Evolutionary conservation across 1,284 basidiomycete genomes (phyloP).

Genomic region (Puccinia horiana): DNA sequence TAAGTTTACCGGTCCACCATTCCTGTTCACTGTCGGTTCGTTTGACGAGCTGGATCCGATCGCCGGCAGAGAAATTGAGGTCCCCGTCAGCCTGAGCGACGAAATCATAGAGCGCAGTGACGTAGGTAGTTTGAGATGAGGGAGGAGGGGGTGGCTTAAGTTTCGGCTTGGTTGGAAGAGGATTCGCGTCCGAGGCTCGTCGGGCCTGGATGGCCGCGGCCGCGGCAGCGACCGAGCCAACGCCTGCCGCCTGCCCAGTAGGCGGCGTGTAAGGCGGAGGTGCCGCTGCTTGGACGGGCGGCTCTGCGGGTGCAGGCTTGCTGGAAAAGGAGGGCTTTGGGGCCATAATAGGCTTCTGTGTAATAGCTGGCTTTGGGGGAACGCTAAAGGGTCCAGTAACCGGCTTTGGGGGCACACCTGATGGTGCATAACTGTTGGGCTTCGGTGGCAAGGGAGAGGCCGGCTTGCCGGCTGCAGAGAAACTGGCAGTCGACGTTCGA

Average conservation of each 20-base stretch:
- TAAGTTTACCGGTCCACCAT: conserved; percentile 94
- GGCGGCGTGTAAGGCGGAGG: conserved; percentile 57
- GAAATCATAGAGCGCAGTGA: conserved; percentile 94
- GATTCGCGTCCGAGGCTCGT: conserved; percentile 56
- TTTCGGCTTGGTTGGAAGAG: conserved; percentile 69
- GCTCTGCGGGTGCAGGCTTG: conserved; percentile 3
- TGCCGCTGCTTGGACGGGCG: conserved; percentile 26
- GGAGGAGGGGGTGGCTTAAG: conserved; percentile 78
- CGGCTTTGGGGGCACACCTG: conserved; percentile 10
- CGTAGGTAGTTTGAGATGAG: conserved; percentile 70
- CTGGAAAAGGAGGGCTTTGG: conserved; percentile 32
- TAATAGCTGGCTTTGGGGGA: not conserved
- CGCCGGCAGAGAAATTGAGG: conserved; percentile 85
- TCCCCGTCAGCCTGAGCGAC: conserved; percentile 91
- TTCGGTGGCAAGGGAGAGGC: not conserved
- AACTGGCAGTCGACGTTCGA: not conserved
- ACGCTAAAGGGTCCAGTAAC: not conserved
- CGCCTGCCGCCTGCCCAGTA: not conserved
- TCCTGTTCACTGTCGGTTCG: conserved; percentile 82
- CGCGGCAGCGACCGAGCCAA: conserved; percentile 51
- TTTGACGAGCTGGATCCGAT: conserved; percentile 88
- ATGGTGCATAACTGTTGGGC: not conserved
- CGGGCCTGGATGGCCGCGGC: conserved; percentile 58
- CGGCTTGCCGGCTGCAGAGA: not conserved
- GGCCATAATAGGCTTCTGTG: conserved; percentile 31